Conservation (phyloP, 2,329 filamentous ascomycete genomes). For the Hypomyces rosellus region DNA sequence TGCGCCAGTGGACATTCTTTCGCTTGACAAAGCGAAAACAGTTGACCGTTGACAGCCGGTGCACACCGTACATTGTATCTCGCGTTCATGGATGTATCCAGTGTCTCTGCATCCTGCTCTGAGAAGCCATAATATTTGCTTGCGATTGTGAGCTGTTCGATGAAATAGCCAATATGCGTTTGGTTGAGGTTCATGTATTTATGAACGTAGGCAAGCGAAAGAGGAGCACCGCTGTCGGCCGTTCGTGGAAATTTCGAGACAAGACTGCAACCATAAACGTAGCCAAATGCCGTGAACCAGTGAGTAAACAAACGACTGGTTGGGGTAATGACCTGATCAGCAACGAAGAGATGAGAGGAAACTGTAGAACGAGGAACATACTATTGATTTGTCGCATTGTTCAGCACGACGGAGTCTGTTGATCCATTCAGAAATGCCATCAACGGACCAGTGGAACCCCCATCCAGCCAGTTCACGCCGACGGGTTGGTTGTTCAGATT, state of each 20-base stretch:
- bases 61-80: slow-evolving; percentile 24
- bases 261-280: slow-evolving; percentile 21
- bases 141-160: slow-evolving; percentile 22
- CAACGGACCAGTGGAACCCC: slow-evolving; percentile 22
- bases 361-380: slow-evolving; percentile 11
- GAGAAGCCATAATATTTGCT: slow-evolving; percentile 23
- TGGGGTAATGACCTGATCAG: background rate
- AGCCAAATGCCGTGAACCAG: slow-evolving; percentile 23
- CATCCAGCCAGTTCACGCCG: slow-evolving; percentile 25
- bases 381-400: slow-evolving; percentile 23
- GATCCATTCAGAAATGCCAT: slow-evolving; percentile 19
- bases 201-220: slow-evolving; percentile 25
- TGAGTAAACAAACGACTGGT: slow-evolving; percentile 24
- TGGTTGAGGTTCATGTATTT: slow-evolving; percentile 27
- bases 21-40: slow-evolving; percentile 24
- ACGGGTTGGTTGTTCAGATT: slow-evolving; percentile 22
- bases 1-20: slow-evolving; percentile 22
- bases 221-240: slow-evolving; percentile 11
- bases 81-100: slow-evolving; percentile 19
- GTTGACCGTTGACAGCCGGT: slow-evolving; percentile 16
- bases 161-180: slow-evolving; percentile 24
- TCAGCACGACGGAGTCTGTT: slow-evolving; percentile 15
- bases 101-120: slow-evolving; percentile 17
- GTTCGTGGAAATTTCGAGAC: slow-evolving; percentile 15
- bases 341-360: background rate